Base-by-base conservation (phyloP, 441 rosid genomes). In the Erodium chrysanthum region DNA sequence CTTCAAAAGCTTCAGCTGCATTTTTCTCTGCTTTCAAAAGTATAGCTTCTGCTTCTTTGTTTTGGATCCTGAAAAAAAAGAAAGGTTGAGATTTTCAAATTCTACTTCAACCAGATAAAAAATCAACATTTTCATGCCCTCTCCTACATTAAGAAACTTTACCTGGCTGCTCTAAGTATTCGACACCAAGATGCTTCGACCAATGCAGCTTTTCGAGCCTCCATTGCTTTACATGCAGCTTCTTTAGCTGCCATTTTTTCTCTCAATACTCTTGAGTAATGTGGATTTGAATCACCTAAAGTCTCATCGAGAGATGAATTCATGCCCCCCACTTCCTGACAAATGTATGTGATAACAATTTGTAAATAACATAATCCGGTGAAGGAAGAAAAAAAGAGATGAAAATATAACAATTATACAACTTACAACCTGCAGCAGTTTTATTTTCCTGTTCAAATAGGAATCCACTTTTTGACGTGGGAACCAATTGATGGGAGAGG, bases 171-270 rank as follows among this genome's bases (percentile, higher is more conserved):
- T 71, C 76, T 76, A 66, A 93, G 96, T 76, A 89, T 86, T 70
- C 89, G 80, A 79, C 88, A 86, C 97, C 97, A 91, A 68, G 98
- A 91, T 54, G 93, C 92, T 83, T 93, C 96, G 58, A 89, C 93
- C 70, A 91, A 42, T 50, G 95, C 96, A 75, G 93, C 96, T 75
- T 88, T 93, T 12, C 90, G 86, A 62, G 95, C 92, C 76, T 88
- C 96, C 86, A 86, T 87, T 66, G 94, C 98, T 42, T 72, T 79
- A 48, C 86, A 72, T 58, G 96, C 96, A 78, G 97, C 96, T 69
- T 89, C 97, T 76, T 84, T 83, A 27, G 90, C 96, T 59, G 93
- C 97, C 71, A 93, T 93, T 82, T 93, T 86, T 70, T 93, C 97
- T 79, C 93, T 82, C 54, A 89, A 68, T 29, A 93, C 95, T 79